These are phyloP conservation scores for Colletotrichum karsti DNA, from an alignment of 2,329 filamentous ascomycete genomes.

Conservation along the genomic window DNA sequence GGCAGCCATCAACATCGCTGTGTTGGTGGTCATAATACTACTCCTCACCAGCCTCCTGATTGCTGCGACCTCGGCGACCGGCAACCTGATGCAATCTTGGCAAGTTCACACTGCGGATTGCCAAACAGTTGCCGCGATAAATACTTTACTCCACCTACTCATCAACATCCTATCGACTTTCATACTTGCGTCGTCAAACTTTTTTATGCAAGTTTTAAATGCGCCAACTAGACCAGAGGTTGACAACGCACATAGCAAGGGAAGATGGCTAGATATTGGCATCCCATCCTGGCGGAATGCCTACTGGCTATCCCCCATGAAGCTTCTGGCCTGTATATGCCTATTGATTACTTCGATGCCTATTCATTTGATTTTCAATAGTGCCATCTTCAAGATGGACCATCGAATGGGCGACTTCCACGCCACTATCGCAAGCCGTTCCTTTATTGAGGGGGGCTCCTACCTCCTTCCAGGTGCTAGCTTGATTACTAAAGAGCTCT, in stretches of 20 bases:
- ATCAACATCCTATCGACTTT: conserved; percentile 47
- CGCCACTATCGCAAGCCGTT: conserved; percentile 27
- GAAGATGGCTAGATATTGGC: conserved; percentile 54
- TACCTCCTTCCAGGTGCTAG: conserved; percentile 4
- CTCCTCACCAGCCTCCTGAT: background rate
- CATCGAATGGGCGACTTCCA: conserved; percentile 14
- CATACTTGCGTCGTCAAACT: conserved; percentile 27
- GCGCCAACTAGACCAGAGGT: conserved; percentile 20
- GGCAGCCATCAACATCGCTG: too few species aligned
- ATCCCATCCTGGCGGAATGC: conserved; percentile 48
- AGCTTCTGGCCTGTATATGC: conserved; percentile 31
- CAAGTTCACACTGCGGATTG: background rate
- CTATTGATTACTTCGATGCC: conserved; percentile 35
- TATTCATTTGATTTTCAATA: conserved; percentile 37
- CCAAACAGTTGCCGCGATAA: background rate
- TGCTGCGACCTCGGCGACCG: background rate
- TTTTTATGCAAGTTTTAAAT: conserved; percentile 31
- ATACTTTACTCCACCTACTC: conserved; percentile 46
- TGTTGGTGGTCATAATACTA: too few species aligned
- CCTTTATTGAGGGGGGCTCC: background rate
- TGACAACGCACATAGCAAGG: conserved; percentile 51
- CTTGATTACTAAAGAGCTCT: background rate
- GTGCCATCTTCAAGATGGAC: conserved; percentile 25
- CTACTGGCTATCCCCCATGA: conserved; percentile 29
- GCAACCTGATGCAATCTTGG: background rate